Base-by-base conservation (phyloP, 2,329 filamentous ascomycete species). In the Fusarium piperis region DNA sequence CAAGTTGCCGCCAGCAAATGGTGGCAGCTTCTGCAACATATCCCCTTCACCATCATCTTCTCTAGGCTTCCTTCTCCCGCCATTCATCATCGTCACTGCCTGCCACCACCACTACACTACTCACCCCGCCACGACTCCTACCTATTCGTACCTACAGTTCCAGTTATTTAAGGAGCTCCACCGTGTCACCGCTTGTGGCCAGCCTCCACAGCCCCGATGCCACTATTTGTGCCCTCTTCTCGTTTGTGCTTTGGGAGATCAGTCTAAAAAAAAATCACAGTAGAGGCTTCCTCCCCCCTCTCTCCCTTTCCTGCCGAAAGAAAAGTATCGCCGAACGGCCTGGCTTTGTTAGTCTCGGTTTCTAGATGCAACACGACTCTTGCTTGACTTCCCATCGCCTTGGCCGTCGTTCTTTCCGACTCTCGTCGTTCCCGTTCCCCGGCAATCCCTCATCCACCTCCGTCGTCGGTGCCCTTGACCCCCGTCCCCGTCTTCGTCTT, bases 151-250 rank as follows among this genome's bases (percentile, higher is more conserved):
- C 38, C 18, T 38, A 39, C 36, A 53, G 23, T 48, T 28, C 51
- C 61, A 61, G 48, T 64, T 58, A 61, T 59, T 61, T 64, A 63
- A 56, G 59, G 57, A 36, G 74, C 72, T 71, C 73, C 73, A 74
- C 72, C 62, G 62, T 65, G 67, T 71, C 61, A 67, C 68, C 65
- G 63, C 59, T 68, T 64, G 67, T 64, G 67, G 65, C 68, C 65
- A 39, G 61, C 61, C 63, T 66, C 68, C 70, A 73, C 65, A 67
- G 67, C 67, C 71, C 73, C 70, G 61, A 71, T 59, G 64, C 63
- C 60, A 68, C 67, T 59, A 56, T 63, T 61, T 61, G 60, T 67
- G 58, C 69, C 59, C 67, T 67, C 62, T 57, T 59, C 51, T 62
- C 44, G 51, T 63, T 62, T 52, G 39, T 32, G 46, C 26, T 60